Evolutionary conservation across 208 protist genomes (phyloP).

Genomic region (Entamoeba dispar): DNA sequence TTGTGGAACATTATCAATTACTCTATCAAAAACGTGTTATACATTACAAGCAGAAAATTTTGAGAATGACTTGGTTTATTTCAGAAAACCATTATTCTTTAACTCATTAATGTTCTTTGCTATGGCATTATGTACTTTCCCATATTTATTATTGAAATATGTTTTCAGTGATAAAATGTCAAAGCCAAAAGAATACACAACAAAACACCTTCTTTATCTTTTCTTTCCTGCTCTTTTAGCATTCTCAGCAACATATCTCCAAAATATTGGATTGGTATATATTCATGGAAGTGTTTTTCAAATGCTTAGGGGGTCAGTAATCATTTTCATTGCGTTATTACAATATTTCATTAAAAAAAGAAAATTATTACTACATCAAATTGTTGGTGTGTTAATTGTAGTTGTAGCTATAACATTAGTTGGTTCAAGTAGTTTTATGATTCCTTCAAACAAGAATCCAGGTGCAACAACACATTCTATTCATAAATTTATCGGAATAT

Average conservation of each 20-base stretch:
- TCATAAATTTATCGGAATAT: no score
- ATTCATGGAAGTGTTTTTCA: constrained; percentile 59
- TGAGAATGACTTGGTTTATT: neutral
- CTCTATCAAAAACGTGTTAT: neutral
- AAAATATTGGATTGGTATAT: constrained; percentile 58
- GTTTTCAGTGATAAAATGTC: neutral
- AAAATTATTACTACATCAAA: no score
- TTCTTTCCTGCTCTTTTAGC: constrained; percentile 34
- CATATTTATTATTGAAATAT: neutral
- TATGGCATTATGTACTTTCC: neutral
- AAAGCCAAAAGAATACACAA: neutral
- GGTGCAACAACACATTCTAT: no score
- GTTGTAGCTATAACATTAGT: no score
- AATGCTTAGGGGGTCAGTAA: constrained; percentile 60
- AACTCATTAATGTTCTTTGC: neutral
- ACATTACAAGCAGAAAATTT: neutral
- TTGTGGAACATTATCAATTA: neutral
- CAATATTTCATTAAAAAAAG: no score
- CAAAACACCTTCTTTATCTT: neutral
- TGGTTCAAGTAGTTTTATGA: no score
- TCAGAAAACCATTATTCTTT: neutral
- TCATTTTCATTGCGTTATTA: neutral
- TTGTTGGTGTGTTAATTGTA: no score
- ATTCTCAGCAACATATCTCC: constrained; percentile 50
- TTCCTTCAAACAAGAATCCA: no score